Conservation (phyloP, 768 basidiomycete species). For the Suillus weaverae region DNA sequence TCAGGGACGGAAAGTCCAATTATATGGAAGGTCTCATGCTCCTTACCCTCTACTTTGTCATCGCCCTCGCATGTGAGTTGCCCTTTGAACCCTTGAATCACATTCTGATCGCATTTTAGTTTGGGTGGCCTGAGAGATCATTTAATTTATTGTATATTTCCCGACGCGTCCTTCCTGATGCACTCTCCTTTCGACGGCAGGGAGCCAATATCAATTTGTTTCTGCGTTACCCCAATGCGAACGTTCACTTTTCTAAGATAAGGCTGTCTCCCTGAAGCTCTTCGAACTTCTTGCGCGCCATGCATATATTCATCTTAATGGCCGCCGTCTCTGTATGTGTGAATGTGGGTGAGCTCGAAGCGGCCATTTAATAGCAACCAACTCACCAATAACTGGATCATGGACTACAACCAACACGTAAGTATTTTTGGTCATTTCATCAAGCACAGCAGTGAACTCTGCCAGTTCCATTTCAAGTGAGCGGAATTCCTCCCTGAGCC, state of each 20-base stretch:
- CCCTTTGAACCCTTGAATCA: background rate
- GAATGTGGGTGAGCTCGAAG: background rate
- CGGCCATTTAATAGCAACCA: constrained; percentile 1
- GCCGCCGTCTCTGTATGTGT: constrained; percentile 74
- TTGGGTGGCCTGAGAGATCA: constrained; percentile 7
- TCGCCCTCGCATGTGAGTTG: constrained; percentile 40
- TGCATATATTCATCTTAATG: constrained; percentile 81
- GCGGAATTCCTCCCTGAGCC: constrained; percentile 81
- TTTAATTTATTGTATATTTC: background rate
- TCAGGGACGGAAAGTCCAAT: constrained; percentile 80
- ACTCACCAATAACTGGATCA: constrained; percentile 82
- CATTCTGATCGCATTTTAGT: constrained; percentile 4
- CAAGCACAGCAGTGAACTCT: constrained; percentile 86
- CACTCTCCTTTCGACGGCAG: background rate
- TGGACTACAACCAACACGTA: constrained; percentile 90
- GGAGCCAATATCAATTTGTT: background rate
- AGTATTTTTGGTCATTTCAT: constrained; percentile 91
- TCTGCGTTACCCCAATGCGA: no score
- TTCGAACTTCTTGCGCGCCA: constrained; percentile 86
- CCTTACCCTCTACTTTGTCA: constrained; percentile 36
- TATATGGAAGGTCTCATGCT: constrained; percentile 91
- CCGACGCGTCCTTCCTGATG: background rate
- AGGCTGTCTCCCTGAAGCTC: constrained; percentile 80
- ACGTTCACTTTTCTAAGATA: constrained; percentile 22
- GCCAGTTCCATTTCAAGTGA: constrained; percentile 83